Evolutionary conservation across 192 early-diverging fungal species (phyloP).

Genomic region (Spinellus fusiger): DNA sequence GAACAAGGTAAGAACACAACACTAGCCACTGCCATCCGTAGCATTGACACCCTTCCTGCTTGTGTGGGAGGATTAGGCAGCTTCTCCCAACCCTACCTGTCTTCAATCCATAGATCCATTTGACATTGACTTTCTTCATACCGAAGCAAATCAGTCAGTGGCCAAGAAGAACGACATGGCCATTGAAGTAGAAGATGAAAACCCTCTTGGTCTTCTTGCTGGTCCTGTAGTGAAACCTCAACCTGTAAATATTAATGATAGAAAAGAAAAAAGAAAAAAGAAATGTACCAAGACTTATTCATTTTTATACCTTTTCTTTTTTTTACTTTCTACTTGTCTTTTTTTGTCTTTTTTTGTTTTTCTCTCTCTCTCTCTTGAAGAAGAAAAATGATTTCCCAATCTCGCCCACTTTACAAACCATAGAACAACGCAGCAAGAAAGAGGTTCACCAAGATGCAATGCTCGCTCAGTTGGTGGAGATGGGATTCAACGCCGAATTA

Average conservation of each 20-base stretch:
- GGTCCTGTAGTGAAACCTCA: background rate
- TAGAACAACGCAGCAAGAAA: background rate
- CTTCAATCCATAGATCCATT: conserved; percentile 18
- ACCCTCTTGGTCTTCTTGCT: conserved; percentile 30
- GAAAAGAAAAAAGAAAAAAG: too few species aligned
- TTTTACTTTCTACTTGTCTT: too few species aligned
- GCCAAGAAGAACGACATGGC: too few species aligned
- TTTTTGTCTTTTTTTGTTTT: too few species aligned
- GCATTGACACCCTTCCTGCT: too few species aligned
- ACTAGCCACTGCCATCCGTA: background rate
- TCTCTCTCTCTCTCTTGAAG: too few species aligned
- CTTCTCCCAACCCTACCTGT: background rate
- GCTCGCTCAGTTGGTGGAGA: conserved; percentile 72
- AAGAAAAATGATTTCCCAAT: background rate
- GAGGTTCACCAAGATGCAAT: conserved; percentile 30
- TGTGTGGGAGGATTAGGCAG: too few species aligned
- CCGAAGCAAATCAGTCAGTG: too few species aligned
- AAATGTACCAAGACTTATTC: too few species aligned
- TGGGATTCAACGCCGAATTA: conserved; percentile 70
- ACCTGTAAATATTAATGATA: background rate
- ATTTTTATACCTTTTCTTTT: too few species aligned
- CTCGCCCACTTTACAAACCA: background rate
- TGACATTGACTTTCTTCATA: conserved; percentile 18
- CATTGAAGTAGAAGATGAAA: too few species aligned
- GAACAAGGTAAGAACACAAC: too few species aligned